phyloP scores from a whole-genome alignment of 352 stramenopile species.

The Globisporangium mamillatum region DNA sequence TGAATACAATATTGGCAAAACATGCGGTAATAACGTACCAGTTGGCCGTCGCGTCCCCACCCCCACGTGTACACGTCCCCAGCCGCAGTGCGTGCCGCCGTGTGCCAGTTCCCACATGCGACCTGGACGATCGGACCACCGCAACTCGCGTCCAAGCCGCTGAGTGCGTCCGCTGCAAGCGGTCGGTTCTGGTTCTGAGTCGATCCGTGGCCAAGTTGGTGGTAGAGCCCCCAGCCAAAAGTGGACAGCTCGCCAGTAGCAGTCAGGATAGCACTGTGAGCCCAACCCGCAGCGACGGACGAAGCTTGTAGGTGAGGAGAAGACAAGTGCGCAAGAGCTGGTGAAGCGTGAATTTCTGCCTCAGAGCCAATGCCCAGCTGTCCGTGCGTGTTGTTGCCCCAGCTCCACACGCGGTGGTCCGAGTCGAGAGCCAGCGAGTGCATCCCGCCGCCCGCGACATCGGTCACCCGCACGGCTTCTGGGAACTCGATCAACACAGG shows the following conservation, averaged over 20 bases:
- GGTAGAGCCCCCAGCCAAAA: constrained; percentile 78
- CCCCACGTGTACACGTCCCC: constrained; percentile 81
- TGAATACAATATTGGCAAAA: background rate
- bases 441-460: constrained; percentile 47
- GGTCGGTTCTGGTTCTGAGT: constrained; percentile 36
- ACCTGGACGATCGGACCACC: constrained; percentile 36
- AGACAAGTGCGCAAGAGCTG: constrained; percentile 17
- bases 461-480: constrained; percentile 9
- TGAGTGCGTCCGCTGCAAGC: constrained; percentile 35
- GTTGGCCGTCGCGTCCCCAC: constrained; percentile 66
- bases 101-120: constrained; percentile 76
- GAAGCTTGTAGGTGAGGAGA: background rate
- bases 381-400: constrained; percentile 61
- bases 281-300: constrained; percentile 42
- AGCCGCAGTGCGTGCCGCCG: constrained; percentile 48
- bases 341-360: background rate
- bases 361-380: constrained; percentile 42
- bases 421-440: constrained; percentile 61
- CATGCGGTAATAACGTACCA: constrained; percentile 37
- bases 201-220: constrained; percentile 64
- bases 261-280: constrained; percentile 50
- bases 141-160: constrained; percentile 39
- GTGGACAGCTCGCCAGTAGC: constrained; percentile 41
- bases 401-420: constrained; percentile 44
- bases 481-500: constrained; percentile 32